Evolutionary conservation across 306 rosid genomes (phyloP), one percentile per base, ranked within the genome.

Genomic region (Urtica urens): DNA sequence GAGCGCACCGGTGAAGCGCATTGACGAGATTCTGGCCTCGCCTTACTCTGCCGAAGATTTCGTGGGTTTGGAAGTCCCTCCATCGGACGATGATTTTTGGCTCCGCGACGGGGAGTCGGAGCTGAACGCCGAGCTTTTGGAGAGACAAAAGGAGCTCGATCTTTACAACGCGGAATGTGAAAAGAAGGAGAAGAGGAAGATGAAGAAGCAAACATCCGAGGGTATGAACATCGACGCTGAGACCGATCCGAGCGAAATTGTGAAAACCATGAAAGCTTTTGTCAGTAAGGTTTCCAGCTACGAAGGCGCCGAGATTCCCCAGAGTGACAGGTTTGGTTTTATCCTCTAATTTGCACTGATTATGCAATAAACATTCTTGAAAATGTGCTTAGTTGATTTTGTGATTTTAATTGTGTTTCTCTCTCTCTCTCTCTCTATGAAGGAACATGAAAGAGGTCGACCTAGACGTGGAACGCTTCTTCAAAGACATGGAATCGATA

Each of bases 111-210:
- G 94, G 43, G 99, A 90, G 58, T 95, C 73, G 27, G 99, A 85
- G 35, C 70, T 90, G 63, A 81, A 75, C 71, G 62, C 78, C 29
- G 87, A 78, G 25, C 87, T 90, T 57, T 39, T 70, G 57, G 87
- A 90, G 73, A 81, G 99, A 55, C 96, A 79, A 55, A 79, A 77
- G 78, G 99, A 90, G 77, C 73, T 85, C 78, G 87, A 82, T 27
- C 75, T 58, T 38, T 79, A 69, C 67, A 75, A 79, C 54, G 66
- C 61, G 30, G 75, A 81, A 60, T 81, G 71, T 71, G 71, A 75
- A 52, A 71, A 55, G 70, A 81, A 73, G 71, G 78, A 77, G 53
- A 79, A 85, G 68, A 67, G 58, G 2, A 73, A 75, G 37, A 73
- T 64, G 62, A 62, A 66, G 51, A 75, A 77, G 18, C 64, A 63